These are phyloP conservation scores for Akanthomyces muscarius DNA, from an alignment of 2,329 filamentous ascomycete species.

Conservation along the genomic window DNA sequence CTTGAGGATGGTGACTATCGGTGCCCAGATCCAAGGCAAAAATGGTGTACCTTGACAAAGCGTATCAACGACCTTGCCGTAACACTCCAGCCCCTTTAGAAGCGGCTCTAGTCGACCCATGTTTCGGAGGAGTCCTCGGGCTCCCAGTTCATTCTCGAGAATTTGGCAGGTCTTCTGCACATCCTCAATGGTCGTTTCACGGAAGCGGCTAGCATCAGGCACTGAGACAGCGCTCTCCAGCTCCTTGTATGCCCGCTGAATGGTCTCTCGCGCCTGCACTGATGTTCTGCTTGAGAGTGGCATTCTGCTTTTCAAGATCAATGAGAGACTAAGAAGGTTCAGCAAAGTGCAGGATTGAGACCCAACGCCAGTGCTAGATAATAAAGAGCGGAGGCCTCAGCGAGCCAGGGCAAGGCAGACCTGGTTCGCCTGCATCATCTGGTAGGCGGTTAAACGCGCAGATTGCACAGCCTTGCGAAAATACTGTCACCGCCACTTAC, in stretches of 20 bases:
- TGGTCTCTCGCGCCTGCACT: not conserved
- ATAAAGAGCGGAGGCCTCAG: too few relatives aligned
- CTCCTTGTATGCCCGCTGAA: not conserved
- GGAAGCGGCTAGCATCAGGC: not conserved
- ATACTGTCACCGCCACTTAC: too few relatives aligned
- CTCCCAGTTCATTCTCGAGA: conserved; percentile 38
- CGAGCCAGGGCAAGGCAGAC: too few relatives aligned
- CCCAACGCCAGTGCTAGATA: too few relatives aligned
- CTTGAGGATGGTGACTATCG: conserved; percentile 34
- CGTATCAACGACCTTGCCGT: conserved; percentile 38
- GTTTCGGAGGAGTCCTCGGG: conserved; percentile 37
- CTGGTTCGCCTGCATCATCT: too few relatives aligned
- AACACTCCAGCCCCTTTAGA: conserved; percentile 38
- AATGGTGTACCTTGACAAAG: conserved; percentile 45
- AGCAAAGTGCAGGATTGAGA: too few relatives aligned
- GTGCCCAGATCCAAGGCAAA: conserved; percentile 45
- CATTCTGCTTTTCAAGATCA: not conserved
- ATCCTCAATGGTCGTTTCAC: conserved; percentile 31
- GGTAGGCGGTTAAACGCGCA: too few relatives aligned
- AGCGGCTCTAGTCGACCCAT: conserved; percentile 41
- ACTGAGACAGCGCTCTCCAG: not conserved
- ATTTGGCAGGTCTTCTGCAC: conserved; percentile 34
- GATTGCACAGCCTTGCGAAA: too few relatives aligned
- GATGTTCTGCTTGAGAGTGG: not conserved
- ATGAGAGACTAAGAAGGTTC: too few relatives aligned